A percentile compares a stretch with the other conserved stretches of the same genome.
phyloP scores from a whole-genome alignment of 495 filamentous ascomycete genomes.

The Alectoria sarmentosa region DNA sequence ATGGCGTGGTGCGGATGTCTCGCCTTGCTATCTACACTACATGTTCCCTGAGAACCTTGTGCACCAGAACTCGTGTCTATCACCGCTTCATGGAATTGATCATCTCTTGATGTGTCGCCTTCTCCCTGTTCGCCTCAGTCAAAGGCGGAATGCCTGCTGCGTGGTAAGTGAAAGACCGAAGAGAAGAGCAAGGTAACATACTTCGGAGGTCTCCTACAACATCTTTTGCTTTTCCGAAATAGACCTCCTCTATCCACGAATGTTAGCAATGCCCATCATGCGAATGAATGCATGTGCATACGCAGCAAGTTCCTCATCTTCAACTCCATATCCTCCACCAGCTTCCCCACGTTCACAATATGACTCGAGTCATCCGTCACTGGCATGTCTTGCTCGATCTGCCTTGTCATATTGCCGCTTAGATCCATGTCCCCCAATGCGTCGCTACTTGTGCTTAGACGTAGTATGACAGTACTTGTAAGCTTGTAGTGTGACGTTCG shows the following conservation, averaged over 20 bases:
- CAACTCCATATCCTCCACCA: conserved; percentile 99
- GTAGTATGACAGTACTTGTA: conserved; percentile 92
- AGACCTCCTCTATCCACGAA: conserved; percentile 72
- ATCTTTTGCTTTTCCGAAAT: conserved; percentile 99
- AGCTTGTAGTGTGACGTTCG: conserved; percentile 94
- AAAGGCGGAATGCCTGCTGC: conserved; percentile 60
- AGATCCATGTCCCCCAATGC: conserved; percentile 85
- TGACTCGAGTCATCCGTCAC: conserved; percentile 89
- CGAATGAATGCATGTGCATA: conserved; percentile 32
- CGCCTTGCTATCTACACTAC: conserved; percentile 8
- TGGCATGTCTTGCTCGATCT: conserved; percentile 83
- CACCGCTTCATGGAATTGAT: conserved; percentile 44
- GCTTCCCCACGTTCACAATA: conserved; percentile 86
- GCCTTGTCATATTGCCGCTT: conserved; percentile 94
- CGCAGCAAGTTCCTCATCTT: conserved; percentile 98
- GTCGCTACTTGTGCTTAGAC: conserved; percentile 63
- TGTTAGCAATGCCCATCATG: conserved; percentile 14
- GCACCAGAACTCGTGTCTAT: neutral
- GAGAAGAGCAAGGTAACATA: conserved; percentile 33
- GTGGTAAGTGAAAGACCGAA: conserved; percentile 6
- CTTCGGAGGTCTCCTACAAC: conserved; percentile 96
- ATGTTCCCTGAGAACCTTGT: neutral
- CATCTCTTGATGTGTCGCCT: conserved; percentile 83
- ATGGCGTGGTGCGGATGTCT: neutral
- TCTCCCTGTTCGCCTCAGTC: conserved; percentile 78